Base-by-base conservation (phyloP, 1,284 basidiomycete species). In the Vanrija sp. region DNA sequence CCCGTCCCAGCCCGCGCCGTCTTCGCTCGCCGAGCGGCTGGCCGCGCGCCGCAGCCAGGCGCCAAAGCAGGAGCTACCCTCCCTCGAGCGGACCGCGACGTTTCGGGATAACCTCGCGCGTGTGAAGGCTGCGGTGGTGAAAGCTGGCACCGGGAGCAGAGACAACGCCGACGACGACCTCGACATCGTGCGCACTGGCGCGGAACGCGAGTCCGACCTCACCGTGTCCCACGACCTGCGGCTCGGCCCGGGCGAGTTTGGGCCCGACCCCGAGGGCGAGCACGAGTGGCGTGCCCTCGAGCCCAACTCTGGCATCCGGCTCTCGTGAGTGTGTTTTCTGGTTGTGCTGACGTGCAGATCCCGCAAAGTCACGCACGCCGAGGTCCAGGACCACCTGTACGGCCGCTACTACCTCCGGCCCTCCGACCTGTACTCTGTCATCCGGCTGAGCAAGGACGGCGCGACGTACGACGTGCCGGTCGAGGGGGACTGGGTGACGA, bases 391-490 rank as follows among this genome's bases (percentile, higher is more conserved):
- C n/a, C 84, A 92, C 73, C 79, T 98, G 25, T 79, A 82, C 22
- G 89, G 86, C 3, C 84, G 95, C 27, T 95, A 87, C 72, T 89
- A 88, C 67, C 80, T 98, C 41, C 85, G 89, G 0, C 91, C 93
- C 0, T 91, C 90, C 0, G 83, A 82, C 24, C 78, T 98, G 27
- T 98, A 98, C 77, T 90, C 90, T 6, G 82, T 86, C 45, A 82
- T 90, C 42, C 84, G 88, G 12, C 82, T 88, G 0, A 80, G 85
- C 8, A 82, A 85, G 0, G 85, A 88, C 63, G 87, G 88, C 61
- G 84, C 86, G 51, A 85, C 85, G 15, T 94, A 92, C 72, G 90
- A 96, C 47, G 82, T 98, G 0, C 94, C 94, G 3, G 85, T 98
- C 4, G 83, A 84, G 6, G 88, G 89, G 2, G 95, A 98, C 73